phyloP scores from a whole-genome alignment of 2,329 filamentous ascomycete genomes.

The Penicillium sp. region DNA sequence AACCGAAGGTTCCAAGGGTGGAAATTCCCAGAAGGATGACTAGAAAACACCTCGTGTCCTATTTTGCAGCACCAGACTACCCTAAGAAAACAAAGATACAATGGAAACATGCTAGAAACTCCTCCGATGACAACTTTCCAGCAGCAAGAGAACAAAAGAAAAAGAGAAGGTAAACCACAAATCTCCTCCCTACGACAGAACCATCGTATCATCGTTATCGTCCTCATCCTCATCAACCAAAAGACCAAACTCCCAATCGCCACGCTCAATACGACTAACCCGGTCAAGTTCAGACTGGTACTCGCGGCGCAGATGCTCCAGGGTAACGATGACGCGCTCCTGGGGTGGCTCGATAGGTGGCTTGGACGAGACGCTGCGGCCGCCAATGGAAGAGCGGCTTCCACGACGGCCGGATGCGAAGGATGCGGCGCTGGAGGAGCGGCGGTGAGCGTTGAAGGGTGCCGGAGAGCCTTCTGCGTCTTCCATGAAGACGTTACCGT shows the following conservation, averaged over 20 bases:
- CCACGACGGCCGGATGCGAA: constrained; percentile 22
- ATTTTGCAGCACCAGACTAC: constrained; percentile 19
- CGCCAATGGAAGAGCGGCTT: constrained; percentile 22
- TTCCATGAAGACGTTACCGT: constrained; percentile 41
- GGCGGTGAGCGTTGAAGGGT: constrained; percentile 16
- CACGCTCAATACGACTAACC: constrained; percentile 81
- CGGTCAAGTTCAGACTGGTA: constrained; percentile 89
- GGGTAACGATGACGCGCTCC: constrained; percentile 75
- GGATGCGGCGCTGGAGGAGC: constrained; percentile 22
- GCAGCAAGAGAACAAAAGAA: background rate
- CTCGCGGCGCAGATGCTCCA: constrained; percentile 81
- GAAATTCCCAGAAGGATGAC: background rate
- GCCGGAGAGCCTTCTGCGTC: constrained; percentile 28
- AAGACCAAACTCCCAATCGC: constrained; percentile 74
- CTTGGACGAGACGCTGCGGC: constrained; percentile 13
- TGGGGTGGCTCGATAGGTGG: constrained; percentile 27
- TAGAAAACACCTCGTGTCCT: constrained; percentile 5
- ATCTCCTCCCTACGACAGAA: constrained; percentile 23
- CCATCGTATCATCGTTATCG: constrained; percentile 40
- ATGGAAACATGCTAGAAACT: constrained; percentile 1
- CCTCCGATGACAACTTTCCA: background rate
- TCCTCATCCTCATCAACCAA: constrained; percentile 26
- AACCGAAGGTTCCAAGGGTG: too few species aligned
- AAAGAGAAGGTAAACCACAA: background rate
- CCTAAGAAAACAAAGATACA: constrained; percentile 10